Evolutionary conservation across 495 filamentous ascomycete genomes (phyloP).

Genomic region (Xylaria castorea): DNA sequence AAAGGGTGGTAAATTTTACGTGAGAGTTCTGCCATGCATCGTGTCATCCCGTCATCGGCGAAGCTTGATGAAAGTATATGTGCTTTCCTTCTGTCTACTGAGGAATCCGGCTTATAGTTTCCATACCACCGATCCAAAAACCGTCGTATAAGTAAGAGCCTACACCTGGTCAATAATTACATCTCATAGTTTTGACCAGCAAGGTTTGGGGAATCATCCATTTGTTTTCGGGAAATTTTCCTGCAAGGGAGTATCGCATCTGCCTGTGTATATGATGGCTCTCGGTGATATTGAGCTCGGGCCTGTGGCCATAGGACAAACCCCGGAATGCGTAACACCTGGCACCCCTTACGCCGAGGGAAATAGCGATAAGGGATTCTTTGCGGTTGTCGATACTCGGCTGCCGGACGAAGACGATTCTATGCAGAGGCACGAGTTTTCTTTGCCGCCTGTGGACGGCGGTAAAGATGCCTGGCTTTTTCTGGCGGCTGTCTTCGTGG

Average conservation of each 20-base stretch:
- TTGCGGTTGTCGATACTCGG: neutral
- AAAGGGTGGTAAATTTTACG: constrained; percentile 6
- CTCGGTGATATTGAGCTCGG: constrained; percentile 14
- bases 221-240: neutral
- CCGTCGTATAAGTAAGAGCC: neutral
- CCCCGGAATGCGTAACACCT: constrained; percentile 20
- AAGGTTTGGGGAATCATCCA: neutral
- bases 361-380: constrained; percentile 3
- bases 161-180: neutral
- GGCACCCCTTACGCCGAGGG: constrained; percentile 7
- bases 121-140: neutral
- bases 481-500: constrained; percentile 59
- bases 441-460: constrained; percentile 59
- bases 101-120: neutral
- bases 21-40: constrained; percentile 22
- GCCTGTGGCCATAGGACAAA: constrained; percentile 7
- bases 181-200: neutral
- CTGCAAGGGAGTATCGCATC: neutral
- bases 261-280: constrained; percentile 4
- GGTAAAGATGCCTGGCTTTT: constrained; percentile 66
- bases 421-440: constrained; percentile 38
- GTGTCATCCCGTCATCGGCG: constrained; percentile 23
- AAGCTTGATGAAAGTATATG: constrained; percentile 14
- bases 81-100: neutral
- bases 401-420: neutral